Conservation (phyloP, 225 moss, liverwort and hornwort species). For the Straminergon stramineum region DNA sequence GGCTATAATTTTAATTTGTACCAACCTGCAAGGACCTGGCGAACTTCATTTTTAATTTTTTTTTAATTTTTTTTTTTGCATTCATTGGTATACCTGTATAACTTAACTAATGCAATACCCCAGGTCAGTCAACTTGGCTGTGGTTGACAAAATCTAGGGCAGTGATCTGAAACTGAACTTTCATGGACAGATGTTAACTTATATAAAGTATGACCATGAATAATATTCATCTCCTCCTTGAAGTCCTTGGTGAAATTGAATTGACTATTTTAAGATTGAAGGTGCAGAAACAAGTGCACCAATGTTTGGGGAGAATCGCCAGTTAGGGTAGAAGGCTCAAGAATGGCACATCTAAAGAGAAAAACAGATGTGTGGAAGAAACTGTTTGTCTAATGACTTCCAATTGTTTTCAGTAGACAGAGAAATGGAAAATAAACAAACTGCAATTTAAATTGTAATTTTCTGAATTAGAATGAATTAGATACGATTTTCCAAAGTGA, state of each 20-base stretch:
- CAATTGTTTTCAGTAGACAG: too few relatives aligned
- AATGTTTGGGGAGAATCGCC: fast-evolving
- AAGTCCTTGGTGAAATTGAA: background rate
- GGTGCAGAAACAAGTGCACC: background rate
- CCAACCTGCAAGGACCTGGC: background rate
- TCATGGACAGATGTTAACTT: background rate
- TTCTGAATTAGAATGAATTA: too few relatives aligned
- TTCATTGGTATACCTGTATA: background rate
- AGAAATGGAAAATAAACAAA: too few relatives aligned
- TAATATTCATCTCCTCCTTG: background rate
- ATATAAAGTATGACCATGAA: background rate
- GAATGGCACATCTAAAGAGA: too few relatives aligned
- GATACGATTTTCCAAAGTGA: too few relatives aligned
- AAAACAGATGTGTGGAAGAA: too few relatives aligned
- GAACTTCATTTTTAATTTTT: background rate
- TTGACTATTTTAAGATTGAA: background rate
- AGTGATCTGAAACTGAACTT: background rate
- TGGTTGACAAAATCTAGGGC: background rate
- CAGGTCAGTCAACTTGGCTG: background rate
- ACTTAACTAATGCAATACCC: too few relatives aligned
- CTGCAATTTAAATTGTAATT: too few relatives aligned
- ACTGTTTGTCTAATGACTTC: too few relatives aligned
- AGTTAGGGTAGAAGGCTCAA: too few relatives aligned
- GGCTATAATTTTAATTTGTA: background rate
- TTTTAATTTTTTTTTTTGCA: background rate